Evolutionary conservation across 371 early-diverging fungal species (phyloP).

Genomic region (Zancudomyces culisetae): DNA sequence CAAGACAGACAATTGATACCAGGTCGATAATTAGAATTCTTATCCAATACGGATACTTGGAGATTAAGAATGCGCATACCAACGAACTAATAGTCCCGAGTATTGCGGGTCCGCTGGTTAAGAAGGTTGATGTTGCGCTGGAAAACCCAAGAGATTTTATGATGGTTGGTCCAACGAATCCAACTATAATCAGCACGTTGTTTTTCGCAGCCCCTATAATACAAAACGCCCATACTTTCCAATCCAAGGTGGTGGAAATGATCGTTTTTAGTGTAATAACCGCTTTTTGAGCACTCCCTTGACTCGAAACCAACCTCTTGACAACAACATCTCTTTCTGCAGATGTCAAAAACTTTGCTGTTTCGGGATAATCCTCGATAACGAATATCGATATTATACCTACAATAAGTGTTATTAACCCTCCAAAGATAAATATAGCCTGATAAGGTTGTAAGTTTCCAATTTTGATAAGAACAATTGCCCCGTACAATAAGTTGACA

Average conservation of each 20-base stretch:
- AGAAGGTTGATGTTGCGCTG: not conserved
- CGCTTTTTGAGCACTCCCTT: not conserved
- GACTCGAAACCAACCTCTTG: not conserved
- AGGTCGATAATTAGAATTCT: conserved; percentile 11
- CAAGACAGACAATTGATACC: conserved; percentile 7
- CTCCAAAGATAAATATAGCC: conserved; percentile 40
- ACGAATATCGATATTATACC: conserved; percentile 33
- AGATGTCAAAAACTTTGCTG: conserved; percentile 30
- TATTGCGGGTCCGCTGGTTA: not conserved
- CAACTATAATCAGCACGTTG: not conserved
- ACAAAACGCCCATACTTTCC: not conserved
- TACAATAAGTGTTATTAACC: conserved; percentile 28
- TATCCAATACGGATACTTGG: conserved; percentile 6
- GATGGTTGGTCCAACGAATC: not conserved
- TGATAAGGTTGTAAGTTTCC: conserved; percentile 17
- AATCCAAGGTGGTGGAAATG: not conserved
- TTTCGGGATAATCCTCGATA: conserved; percentile 52
- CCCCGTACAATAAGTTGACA: conserved; percentile 32
- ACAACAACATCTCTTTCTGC: conserved; percentile 36
- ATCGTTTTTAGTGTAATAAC: not conserved
- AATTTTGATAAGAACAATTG: conserved; percentile 16
- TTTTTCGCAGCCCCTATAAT: not conserved
- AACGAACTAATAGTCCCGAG: not conserved
- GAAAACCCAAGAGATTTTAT: not conserved
- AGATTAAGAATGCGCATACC: conserved; percentile 4